Evolutionary conservation across 352 stramenopile species (phyloP), one percentile per base, ranked within the genome.

Genomic region (Phytophthora chlamydospora): DNA sequence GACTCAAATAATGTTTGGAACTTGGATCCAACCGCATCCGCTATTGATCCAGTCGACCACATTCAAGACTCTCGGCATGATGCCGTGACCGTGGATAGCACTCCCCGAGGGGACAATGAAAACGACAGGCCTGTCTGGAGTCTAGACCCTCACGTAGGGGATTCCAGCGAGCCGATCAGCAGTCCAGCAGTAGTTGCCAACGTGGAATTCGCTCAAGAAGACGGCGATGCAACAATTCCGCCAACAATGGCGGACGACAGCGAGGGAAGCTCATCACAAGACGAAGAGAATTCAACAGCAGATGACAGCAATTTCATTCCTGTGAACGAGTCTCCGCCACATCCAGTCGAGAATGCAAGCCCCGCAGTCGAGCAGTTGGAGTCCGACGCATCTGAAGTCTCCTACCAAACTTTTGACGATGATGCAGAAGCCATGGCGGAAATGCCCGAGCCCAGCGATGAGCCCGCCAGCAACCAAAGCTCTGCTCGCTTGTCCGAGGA

Each of bases 1-100:
- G 38, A 14, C n/a, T 36, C 49, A 32, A 45, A 16, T 19, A 42
- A 27, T n/a, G 32, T 21, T 33, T 64, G 63, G 63, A 68, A 71
- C 40, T 19, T 71, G 36, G 13, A 67, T 34, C 57, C 49, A 24
- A 50, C 6, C 10, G 13, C 17, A 36, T 6, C 16, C 43, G 11
- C 34, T 1, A 47, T 9, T 6, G 40, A 12, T 2, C 9, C 31
- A 29, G 24, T 29, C 24, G 24, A 29, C 24, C 3, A 29, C 24
- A 29, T 29, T 29, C 24, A 29, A 29, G 24, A 4, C 24, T 29
- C 24, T 29, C 24, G 5, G 24, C 24, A 29, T 3, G 24, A 29
- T 29, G 24, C 24, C 24, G 24, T 29, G 24, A 3, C 24, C 24
- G 24, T 29, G 24, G 3, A 29, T 12, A 36, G n/a, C 32, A 40